Conservation (phyloP, 441 rosid genomes). For the Lepidium campestre region DNA sequence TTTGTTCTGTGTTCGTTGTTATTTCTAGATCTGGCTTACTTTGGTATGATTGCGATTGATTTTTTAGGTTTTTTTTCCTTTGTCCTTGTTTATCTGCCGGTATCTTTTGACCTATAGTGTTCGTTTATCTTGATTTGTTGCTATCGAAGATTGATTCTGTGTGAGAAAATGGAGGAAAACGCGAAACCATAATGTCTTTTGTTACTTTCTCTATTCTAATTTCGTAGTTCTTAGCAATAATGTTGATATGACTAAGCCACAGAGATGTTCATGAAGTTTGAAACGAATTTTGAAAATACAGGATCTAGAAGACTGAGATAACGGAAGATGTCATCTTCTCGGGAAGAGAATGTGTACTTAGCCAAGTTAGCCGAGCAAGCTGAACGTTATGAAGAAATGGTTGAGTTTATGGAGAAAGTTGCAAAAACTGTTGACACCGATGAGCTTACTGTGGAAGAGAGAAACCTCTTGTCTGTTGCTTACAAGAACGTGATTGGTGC, state of each 20-base stretch:
- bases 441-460: conserved; percentile 91
- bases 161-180: background rate
- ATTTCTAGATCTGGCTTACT: conserved; percentile 15
- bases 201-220: background rate
- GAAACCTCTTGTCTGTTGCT: conserved; percentile 91
- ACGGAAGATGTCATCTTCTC: conserved; percentile 56
- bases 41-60: background rate
- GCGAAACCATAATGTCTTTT: background rate
- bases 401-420: conserved; percentile 96
- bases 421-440: conserved; percentile 75
- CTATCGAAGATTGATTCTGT: background rate
- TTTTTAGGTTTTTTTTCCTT: background rate
- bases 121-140: background rate
- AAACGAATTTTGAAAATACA: background rate
- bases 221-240: background rate
- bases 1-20: background rate
- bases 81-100: background rate
- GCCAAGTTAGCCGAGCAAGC: conserved; percentile 98
- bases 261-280: background rate
- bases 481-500: conserved; percentile 96
- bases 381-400: conserved; percentile 97
- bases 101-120: background rate
- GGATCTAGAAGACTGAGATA: conserved; percentile 19
- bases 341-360: conserved; percentile 86
- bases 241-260: background rate